These are phyloP conservation scores for Mortierella sp. DNA, from an alignment of 371 early-diverging fungal genomes.

Conservation along the genomic window DNA sequence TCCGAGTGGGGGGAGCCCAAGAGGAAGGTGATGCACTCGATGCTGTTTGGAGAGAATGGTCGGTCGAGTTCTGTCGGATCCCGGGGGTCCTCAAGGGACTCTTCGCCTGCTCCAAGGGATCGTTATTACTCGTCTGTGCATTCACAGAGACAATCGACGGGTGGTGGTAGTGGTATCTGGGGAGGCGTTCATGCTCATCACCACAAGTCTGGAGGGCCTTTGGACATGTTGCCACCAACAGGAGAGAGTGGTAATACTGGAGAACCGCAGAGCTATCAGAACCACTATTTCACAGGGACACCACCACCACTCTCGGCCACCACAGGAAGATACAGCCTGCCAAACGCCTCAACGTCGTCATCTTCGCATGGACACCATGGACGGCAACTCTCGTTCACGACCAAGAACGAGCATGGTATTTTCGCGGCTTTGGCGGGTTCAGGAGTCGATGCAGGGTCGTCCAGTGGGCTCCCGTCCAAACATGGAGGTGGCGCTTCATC, in stretches of 20 bases:
- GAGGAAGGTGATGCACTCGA: conserved; percentile 45
- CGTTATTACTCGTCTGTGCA: not conserved
- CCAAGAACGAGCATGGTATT: conserved; percentile 24
- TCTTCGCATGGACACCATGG: conserved; percentile 18
- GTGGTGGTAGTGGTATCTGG: conserved; percentile 10
- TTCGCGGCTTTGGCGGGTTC: not conserved
- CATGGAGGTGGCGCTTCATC: not conserved
- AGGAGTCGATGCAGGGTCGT: not conserved
- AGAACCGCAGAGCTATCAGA: conserved; percentile 2
- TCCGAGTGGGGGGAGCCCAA: conserved; percentile 51
- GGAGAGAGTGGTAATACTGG: not conserved
- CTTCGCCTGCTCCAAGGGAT: conserved; percentile 14
- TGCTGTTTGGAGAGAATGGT: conserved; percentile 37
- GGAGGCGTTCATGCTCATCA: not conserved
- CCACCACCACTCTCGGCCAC: not conserved
- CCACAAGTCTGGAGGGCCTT: not conserved
- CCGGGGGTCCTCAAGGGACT: conserved; percentile 7
- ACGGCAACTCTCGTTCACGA: conserved; percentile 34
- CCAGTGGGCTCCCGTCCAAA: not conserved
- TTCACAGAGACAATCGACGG: conserved; percentile 14
- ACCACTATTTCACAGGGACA: conserved; percentile 12
- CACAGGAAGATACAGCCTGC: not conserved
- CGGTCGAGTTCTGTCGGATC: conserved; percentile 28
- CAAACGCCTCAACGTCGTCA: not conserved
- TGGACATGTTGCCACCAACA: not conserved